phyloP scores from a whole-genome alignment of 2,329 filamentous ascomycete species.

The Alternaria ethzedia region DNA sequence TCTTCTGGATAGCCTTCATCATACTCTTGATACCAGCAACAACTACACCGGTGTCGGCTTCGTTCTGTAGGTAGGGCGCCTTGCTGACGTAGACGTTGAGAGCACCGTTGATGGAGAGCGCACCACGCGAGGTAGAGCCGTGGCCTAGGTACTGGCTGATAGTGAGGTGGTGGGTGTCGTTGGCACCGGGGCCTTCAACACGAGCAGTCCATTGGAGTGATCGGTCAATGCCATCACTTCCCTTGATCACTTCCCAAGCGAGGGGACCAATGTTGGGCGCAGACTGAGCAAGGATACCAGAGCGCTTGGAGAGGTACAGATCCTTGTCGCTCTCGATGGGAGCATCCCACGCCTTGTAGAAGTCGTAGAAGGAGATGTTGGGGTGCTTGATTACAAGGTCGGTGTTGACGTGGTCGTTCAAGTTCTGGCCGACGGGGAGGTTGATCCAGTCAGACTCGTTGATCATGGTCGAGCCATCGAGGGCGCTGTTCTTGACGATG shows the following conservation, averaged over 20 bases:
- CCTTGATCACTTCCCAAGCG: constrained; percentile 65
- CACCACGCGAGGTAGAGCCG: constrained; percentile 66
- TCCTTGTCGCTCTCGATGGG: constrained; percentile 51
- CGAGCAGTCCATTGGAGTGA: constrained; percentile 72
- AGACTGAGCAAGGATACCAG: constrained; percentile 68
- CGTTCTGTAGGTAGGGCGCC: constrained; percentile 64
- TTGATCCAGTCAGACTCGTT: constrained; percentile 57
- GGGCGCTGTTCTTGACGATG: constrained; percentile 52
- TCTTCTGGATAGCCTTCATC: constrained; percentile 59
- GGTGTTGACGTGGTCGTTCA: constrained; percentile 64
- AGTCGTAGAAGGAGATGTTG: constrained; percentile 67
- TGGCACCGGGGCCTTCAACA: constrained; percentile 61
- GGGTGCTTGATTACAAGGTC: constrained; percentile 60
- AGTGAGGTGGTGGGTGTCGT: constrained; percentile 49
- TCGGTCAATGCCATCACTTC: constrained; percentile 64
- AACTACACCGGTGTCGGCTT: constrained; percentile 68
- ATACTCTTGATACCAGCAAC: constrained; percentile 68
- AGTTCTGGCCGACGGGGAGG: constrained; percentile 59
- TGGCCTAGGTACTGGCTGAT: constrained; percentile 67
- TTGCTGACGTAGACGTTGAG: constrained; percentile 66
- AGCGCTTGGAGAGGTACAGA: constrained; percentile 55
- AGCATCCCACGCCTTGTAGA: constrained; percentile 64
- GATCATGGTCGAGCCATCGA: constrained; percentile 53
- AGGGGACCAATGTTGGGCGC: constrained; percentile 70
- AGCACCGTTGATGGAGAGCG: constrained; percentile 64